Percentiles rank a stretch among this genome's conserved stretches.
These are phyloP conservation scores for Datisca glomerata DNA, from an alignment of 306 rosid species.

Conservation along the genomic window DNA sequence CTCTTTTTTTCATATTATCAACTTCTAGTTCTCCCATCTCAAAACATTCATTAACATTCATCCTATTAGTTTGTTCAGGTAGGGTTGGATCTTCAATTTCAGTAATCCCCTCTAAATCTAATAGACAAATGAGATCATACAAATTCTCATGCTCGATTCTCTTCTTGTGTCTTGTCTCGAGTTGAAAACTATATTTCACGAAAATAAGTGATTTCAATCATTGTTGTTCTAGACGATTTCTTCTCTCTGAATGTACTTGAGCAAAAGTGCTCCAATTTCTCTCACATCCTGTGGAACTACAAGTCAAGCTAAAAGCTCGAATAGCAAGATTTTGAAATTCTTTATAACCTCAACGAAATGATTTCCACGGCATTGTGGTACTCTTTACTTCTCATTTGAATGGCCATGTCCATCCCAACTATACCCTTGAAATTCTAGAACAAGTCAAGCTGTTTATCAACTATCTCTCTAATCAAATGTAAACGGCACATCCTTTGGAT, in stretches of 20 bases:
- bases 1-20: too few relatives aligned
- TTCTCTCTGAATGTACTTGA: conserved; percentile 1
- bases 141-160: too few relatives aligned
- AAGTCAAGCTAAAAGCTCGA: not conserved
- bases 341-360: not conserved
- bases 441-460: not conserved
- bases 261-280: too few relatives aligned
- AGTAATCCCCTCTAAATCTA: too few relatives aligned
- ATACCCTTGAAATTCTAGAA: not conserved
- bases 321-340: not conserved
- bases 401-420: not conserved
- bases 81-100: too few relatives aligned
- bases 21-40: too few relatives aligned
- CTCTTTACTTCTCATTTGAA: not conserved
- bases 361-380: not conserved
- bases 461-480: not conserved
- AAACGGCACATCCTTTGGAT: not conserved
- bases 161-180: not conserved
- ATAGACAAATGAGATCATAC: too few relatives aligned
- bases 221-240: not conserved
- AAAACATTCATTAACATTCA: too few relatives aligned
- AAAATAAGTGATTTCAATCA: not conserved
- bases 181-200: conserved; percentile 2
- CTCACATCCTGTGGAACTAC: not conserved
- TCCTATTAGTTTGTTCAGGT: too few relatives aligned